Conservation (phyloP, 306 rosid species). For the Urtica urens region DNA sequence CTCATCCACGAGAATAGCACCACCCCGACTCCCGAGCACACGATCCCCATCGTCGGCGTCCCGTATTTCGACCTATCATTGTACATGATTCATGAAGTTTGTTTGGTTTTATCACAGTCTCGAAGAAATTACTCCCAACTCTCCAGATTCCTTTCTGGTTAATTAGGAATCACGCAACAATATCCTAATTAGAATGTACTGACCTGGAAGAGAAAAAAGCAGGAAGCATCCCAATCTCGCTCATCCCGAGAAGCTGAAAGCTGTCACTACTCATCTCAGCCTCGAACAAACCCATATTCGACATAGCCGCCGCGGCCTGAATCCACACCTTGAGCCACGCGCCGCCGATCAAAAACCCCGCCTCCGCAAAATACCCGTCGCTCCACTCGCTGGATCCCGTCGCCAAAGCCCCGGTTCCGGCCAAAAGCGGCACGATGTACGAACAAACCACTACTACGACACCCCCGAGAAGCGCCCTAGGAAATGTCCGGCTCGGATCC, state of each 20-base stretch:
- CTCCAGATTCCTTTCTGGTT: no score
- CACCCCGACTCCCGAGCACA: constrained; percentile 77
- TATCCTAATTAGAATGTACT: no score
- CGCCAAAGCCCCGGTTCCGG: constrained; percentile 70
- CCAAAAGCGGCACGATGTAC: constrained; percentile 77
- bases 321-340: constrained; percentile 89
- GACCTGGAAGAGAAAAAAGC: constrained; percentile 74
- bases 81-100: constrained; percentile 4
- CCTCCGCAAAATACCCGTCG: constrained; percentile 86
- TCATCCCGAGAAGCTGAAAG: constrained; percentile 87
- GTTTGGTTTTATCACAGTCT: constrained; percentile 19
- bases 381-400: constrained; percentile 50
- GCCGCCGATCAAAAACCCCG: constrained; percentile 78
- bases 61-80: constrained; percentile 61
- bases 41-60: constrained; percentile 72
- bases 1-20: constrained; percentile 92
- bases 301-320: constrained; percentile 80
- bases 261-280: constrained; percentile 93
- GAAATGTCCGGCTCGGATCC: constrained; percentile 63
- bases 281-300: constrained; percentile 79
- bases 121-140: no score
- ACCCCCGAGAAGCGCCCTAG: constrained; percentile 73
- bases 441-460: constrained; percentile 64
- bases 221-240: constrained; percentile 90
- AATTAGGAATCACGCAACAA: no score